phyloP scores from a whole-genome alignment of 75 land plant species.

The Pinus taeda region DNA sequence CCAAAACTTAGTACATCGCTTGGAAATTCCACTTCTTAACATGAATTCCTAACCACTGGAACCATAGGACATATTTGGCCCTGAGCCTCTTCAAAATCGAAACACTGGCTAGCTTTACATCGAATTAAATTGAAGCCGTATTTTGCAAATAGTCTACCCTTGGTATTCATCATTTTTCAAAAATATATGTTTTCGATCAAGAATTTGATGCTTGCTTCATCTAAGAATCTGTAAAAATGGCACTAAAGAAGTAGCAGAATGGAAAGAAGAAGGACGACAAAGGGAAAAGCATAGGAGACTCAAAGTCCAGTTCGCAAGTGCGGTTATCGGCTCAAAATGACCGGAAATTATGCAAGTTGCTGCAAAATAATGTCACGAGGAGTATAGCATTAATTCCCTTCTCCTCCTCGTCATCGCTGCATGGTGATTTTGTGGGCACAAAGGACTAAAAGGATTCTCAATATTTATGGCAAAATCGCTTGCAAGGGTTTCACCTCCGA shows the following conservation, averaged over 20 bases:
- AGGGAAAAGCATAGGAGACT: slow-evolving; percentile 18
- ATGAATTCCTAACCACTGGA: no score
- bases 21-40: no score
- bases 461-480: slow-evolving; percentile 73
- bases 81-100: no score
- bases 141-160: no score
- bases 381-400: slow-evolving; percentile 4
- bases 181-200: background rate
- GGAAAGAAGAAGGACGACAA: slow-evolving; percentile 25
- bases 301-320: slow-evolving; percentile 50
- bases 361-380: slow-evolving; percentile 33
- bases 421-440: slow-evolving; percentile 35
- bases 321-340: slow-evolving; percentile 84
- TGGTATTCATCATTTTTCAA: no score
- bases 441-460: slow-evolving; percentile 56
- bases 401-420: slow-evolving; percentile 2
- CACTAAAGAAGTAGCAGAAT: slow-evolving; percentile 54
- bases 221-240: slow-evolving; percentile 23
- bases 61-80: no score
- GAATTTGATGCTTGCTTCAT: background rate
- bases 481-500: slow-evolving; percentile 75
- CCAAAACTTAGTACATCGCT: no score
- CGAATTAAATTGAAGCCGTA: no score
- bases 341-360: slow-evolving; percentile 60
- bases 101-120: no score